These are phyloP conservation scores for Orbilia brochopaga DNA, from an alignment of 2,329 filamentous ascomycete genomes.

Conservation along the genomic window DNA sequence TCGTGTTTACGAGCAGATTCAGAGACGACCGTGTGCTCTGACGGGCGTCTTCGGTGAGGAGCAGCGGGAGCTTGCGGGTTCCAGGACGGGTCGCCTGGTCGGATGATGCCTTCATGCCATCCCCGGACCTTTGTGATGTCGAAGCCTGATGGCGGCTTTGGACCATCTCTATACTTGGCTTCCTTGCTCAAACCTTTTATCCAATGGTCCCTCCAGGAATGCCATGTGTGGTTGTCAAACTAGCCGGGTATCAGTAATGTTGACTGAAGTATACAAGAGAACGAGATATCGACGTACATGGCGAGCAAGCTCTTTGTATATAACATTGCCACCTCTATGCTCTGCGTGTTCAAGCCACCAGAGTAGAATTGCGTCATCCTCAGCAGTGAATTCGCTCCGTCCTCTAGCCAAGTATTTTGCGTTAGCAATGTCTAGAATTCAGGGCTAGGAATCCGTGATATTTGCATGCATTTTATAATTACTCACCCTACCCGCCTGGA, in stretches of 20 bases:
- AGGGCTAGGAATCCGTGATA: too few species aligned
- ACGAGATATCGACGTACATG: conserved; percentile 38
- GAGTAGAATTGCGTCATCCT: conserved; percentile 54
- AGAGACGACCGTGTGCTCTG: conserved; percentile 15
- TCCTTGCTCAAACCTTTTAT: conserved; percentile 48
- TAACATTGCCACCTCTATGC: conserved; percentile 36
- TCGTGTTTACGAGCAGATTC: too few species aligned
- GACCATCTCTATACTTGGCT: conserved; percentile 11
- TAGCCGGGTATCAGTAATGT: conserved; percentile 4
- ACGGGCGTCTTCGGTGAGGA: conserved; percentile 18
- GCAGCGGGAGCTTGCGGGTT: too few species aligned
- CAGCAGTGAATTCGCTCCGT: conserved; percentile 48
- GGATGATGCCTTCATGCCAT: conserved; percentile 30
- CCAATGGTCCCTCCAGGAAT: conserved; percentile 54
- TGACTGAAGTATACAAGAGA: conserved; percentile 2
- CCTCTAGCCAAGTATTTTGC: conserved; percentile 14
- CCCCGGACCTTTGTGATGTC: conserved; percentile 33
- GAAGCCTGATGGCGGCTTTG: conserved; percentile 20
- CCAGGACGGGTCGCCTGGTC: conserved; percentile 16
- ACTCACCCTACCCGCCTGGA: conserved; percentile 4
- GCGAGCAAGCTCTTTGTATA: conserved; percentile 51
- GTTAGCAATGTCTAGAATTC: neutral
- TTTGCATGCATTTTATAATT: neutral
- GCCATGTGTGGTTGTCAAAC: conserved; percentile 51
- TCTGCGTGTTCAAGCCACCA: conserved; percentile 40